Evolutionary conservation across 2,329 filamentous ascomycete genomes (phyloP), one percentile per base, ranked within the genome.

Genomic region (Exophiala sp.): DNA sequence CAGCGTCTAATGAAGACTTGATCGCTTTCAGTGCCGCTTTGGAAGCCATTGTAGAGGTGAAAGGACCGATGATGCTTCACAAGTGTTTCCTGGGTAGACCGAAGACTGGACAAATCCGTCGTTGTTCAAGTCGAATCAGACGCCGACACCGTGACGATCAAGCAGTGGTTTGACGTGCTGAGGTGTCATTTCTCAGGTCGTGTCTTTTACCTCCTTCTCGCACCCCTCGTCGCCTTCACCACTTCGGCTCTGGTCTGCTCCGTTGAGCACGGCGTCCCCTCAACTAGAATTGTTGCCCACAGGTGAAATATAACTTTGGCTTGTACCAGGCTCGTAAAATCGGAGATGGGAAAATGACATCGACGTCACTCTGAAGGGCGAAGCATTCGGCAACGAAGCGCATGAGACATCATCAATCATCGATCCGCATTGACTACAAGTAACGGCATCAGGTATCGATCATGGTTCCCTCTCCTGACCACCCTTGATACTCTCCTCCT

Each of bases 21-120:
- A 93, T 85, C 58, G 83, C 81, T 72, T 95, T 95, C 61, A 96
- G 74, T 52, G 83, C 80, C 46, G 83, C 78, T 71, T 95, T 95
- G 65, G 73, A 68, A 34, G 62, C 69, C 70, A 73, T 73, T 35
- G n/a, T 9, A 6, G 29, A 10, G 67, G 60, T 14, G n/a, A 41
- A n/a, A 7, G 29, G n/a, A n/a, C 29, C 11, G 6, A 32, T 32
- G 6, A 32, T 9, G 3, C 29, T n/a, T 13, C 29, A 7, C 3
- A 32, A 13, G n/a, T 3, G 7, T 32, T 32, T 7, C 29, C n/a
- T 32, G n/a, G 29, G 11, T 13, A 32, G 11, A 10, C 29, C 11
- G 29, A 32, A 3, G 29, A n/a, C 7, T 13, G n/a, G 29, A 9
- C 6, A 11, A 38, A 19, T 18, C 14, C 16, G 18, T 18, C 7